phyloP scores from a whole-genome alignment of 805 yeast species.

The Lipomyces sp. region DNA sequence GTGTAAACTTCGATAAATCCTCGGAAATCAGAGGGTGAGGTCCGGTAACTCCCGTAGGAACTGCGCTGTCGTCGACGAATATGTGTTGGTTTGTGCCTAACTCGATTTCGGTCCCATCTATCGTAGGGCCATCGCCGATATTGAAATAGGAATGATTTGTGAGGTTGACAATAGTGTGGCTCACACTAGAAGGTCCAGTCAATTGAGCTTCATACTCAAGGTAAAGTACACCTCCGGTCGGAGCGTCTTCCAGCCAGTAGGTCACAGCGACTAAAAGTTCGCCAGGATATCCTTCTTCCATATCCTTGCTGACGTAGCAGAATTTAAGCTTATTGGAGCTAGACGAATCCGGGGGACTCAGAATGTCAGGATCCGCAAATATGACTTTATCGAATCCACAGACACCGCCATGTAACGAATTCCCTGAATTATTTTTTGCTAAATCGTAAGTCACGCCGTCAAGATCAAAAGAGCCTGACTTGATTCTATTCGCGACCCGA shows the following conservation, averaged over 20 bases:
- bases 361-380: conserved; percentile 54
- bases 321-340: conserved; percentile 39
- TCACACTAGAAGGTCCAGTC: conserved; percentile 34
- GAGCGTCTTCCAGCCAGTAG: conserved; percentile 44
- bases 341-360: conserved; percentile 37
- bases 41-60: conserved; percentile 48
- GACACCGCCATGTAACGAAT: conserved; percentile 55
- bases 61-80: conserved; percentile 45
- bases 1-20: conserved; percentile 28
- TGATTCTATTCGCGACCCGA: conserved; percentile 60
- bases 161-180: conserved; percentile 53
- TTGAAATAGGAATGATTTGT: conserved; percentile 67
- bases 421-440: conserved; percentile 44
- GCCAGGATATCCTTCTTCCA: conserved; percentile 61
- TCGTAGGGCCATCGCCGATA: conserved; percentile 34
- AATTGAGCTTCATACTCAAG: conserved; percentile 49
- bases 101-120: conserved; percentile 42
- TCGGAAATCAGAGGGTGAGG: conserved; percentile 33
- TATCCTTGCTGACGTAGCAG: conserved; percentile 45
- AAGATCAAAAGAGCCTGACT: conserved; percentile 44
- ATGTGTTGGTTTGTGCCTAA: conserved; percentile 43
- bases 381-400: conserved; percentile 50
- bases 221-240: conserved; percentile 41
- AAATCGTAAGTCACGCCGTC: conserved; percentile 45
- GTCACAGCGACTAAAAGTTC: conserved; percentile 47